These are phyloP conservation scores for Pezicula radicicola DNA, from an alignment of 2,329 filamentous ascomycete species.

Conservation along the genomic window DNA sequence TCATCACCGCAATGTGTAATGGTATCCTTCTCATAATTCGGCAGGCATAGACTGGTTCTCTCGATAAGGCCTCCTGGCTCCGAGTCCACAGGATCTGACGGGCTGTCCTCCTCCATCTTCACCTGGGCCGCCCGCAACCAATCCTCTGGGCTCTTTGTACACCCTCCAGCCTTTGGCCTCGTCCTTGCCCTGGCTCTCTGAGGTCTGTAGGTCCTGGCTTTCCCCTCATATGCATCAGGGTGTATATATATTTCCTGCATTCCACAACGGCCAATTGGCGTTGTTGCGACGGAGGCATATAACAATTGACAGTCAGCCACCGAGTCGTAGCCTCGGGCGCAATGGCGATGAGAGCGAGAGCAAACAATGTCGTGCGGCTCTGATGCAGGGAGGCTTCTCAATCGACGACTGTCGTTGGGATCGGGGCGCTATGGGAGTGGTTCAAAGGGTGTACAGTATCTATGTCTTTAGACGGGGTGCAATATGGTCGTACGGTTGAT, in stretches of 20 bases:
- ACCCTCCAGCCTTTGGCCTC: slow-evolving; percentile 11
- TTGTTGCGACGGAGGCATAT: slow-evolving; percentile 8
- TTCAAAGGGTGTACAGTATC: too few species aligned
- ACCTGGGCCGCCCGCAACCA: slow-evolving; percentile 9
- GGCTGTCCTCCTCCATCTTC: slow-evolving; percentile 10
- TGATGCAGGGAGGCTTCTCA: too few species aligned
- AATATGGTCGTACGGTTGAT: too few species aligned
- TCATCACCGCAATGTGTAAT: slow-evolving; percentile 25
- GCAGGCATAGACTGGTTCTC: slow-evolving; percentile 25
- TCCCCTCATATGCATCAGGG: slow-evolving; percentile 11
- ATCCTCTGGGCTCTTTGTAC: slow-evolving; percentile 7
- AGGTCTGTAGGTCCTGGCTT: slow-evolving; percentile 21
- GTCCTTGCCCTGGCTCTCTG: slow-evolving; percentile 16
- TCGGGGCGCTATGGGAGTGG: too few species aligned
- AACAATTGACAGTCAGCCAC: not conserved
- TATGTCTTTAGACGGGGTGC: too few species aligned
- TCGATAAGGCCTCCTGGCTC: slow-evolving; percentile 16
- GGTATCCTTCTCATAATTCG: slow-evolving; percentile 17
- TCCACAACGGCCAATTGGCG: slow-evolving; percentile 8
- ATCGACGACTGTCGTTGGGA: too few species aligned
- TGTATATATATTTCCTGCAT: slow-evolving; percentile 18
- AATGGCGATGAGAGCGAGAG: too few species aligned
- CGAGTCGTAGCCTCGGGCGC: too few species aligned
- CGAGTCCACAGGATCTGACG: slow-evolving; percentile 2
- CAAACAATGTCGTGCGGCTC: too few species aligned